Base-by-base conservation (phyloP, 2,329 filamentous ascomycete genomes). In the Acrodontium crateriforme region DNA sequence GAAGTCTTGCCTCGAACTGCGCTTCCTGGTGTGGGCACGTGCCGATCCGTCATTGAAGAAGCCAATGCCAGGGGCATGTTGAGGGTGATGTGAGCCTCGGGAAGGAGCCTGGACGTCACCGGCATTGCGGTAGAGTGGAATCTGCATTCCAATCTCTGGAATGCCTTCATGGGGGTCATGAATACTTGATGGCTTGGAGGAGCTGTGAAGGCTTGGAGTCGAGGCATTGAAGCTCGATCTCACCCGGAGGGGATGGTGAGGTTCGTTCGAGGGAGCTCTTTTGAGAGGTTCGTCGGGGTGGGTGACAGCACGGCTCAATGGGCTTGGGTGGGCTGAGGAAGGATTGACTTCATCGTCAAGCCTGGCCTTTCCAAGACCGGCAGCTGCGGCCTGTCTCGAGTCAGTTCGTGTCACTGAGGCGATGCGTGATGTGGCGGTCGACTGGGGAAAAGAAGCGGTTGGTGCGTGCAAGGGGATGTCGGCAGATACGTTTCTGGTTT, bases 21-120 rank as follows among this genome's bases (percentile, higher is more conserved):
- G 72, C 56, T 71, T 82, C 37, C 83, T 74, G 29, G 55, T 50
- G 32, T 65, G 60, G 37, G 67, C 61, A 47, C 85, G 79, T 39
- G 30, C 15, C 50, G 50, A 64, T 48, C 61, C 62, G 38, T 71
- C 64, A 32, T 63, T 63, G 47, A 63, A 65, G 47, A 66, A 69
- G 18, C 64, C 65, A 44, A 67, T 54, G 20, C 61, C 61, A 18
- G 57, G 44, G 21, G 52, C 37, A 32, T 48, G 59, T 25, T 53
- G 46, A 28, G 53, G 41, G 5, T 22, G 20, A 10, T 49, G 46
- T 34, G 56, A 60, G 2, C 74, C 70, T 2, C 85, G 84, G 2
- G 85, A 89, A 2, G 89, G 89, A 9, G 89, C 89, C 59, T 98
- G 89, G 7, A 95, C 89, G 51, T 95, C 87, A 36, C 89, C 89